Percentiles rank a stretch among this genome's conserved stretches.
Evolutionary conservation across 208 protist species (phyloP).

Genomic region (Spongospora subterranea): DNA sequence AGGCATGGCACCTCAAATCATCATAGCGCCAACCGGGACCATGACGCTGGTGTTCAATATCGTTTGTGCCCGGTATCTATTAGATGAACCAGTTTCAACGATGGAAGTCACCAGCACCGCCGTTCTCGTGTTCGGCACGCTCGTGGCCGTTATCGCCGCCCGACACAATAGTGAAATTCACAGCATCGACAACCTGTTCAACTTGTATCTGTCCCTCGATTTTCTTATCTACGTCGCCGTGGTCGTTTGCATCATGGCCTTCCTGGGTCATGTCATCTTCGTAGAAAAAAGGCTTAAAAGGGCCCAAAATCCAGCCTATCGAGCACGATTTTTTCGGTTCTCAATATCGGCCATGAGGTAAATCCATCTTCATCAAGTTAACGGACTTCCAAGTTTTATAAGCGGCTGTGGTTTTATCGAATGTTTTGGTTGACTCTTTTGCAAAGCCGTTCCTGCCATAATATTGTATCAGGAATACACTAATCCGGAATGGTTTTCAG

Average conservation of each 20-base stretch:
- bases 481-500: neutral
- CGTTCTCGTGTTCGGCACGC: neutral
- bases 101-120: neutral
- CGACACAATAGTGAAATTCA: neutral
- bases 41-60: conserved; percentile 50
- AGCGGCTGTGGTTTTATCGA: no score
- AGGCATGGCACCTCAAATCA: conserved; percentile 30
- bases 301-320: neutral
- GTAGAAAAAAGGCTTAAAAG: neutral
- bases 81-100: neutral
- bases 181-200: neutral
- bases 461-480: no score
- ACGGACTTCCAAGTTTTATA: no score
- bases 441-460: no score
- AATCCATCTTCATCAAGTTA: neutral
- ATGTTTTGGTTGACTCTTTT: no score
- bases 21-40: conserved; percentile 31
- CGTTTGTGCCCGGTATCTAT: neutral
- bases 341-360: conserved; percentile 23
- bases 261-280: neutral
- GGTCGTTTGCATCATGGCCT: neutral
- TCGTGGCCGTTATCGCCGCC: conserved; percentile 28
- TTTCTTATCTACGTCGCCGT: neutral
- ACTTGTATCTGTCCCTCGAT: neutral
- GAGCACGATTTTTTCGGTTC: neutral